Base-by-base conservation (phyloP, 2,329 filamentous ascomycete genomes). In the Helotiales sp. region DNA sequence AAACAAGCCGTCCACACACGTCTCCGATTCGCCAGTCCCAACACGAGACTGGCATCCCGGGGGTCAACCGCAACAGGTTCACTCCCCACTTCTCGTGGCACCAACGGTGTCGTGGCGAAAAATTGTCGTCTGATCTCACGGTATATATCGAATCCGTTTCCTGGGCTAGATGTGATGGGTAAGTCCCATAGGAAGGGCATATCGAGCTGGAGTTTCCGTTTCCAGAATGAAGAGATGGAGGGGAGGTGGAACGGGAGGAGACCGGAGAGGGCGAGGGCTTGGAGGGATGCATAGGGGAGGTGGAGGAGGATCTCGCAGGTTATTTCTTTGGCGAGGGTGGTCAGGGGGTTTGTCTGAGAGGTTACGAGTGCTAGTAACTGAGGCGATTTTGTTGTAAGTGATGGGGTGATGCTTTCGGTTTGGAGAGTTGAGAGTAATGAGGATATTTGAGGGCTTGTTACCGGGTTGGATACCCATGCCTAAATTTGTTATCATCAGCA, bases 181-280 rank as follows among this genome's bases (percentile, higher is more conserved):
- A 71, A 50, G 54, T 71, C 67, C 65, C 66, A 71, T 2, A 71
- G 47, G 52, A 66, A 69, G 3, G 65, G 64, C 45, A 71, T 66
- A 26, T 70, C 69, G 28, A 69, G 43, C 15, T 30, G 24, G 22
- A 67, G 45, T 47, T 70, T 71, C 10, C 65, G 61, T 49, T 68
- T 67, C 69, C 68, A 71, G 63, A 70, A 71, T 1, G 55, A 20
- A 5, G 61, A 63, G 17, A 61, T 30, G 22, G 64, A 43, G 2
- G 37, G 24, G 24, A 71, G 49, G 1, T 40, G 8, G 30, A 67
- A 57, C 2, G 54, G 52, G n/a, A 61, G 24, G 6, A 70, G 54
- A 10, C 65, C 60, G 1, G 69, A 69, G 24, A 65, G 60, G 1
- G 57, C 54, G 47, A 71, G 52, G 7, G 7, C 20, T 45, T 63